Evolutionary conservation across 2,329 filamentous ascomycete species (phyloP), one percentile per base, ranked within the genome.

Genomic region (Sclerotinia borealis): DNA sequence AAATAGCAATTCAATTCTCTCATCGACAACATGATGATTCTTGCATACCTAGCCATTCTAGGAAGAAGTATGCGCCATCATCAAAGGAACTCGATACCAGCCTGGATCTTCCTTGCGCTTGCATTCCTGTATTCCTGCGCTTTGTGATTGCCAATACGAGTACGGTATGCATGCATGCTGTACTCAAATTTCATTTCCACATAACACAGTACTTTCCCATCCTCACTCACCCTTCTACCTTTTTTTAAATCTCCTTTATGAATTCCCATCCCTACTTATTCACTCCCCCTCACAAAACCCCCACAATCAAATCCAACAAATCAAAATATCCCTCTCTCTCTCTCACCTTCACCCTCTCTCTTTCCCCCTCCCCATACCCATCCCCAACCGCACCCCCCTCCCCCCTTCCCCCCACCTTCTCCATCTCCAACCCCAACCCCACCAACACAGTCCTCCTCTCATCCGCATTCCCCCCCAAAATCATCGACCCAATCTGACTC

Each of bases 401-500:
- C 73, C 65, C 78, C 82, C 36, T 77, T 77, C 63, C 88, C 69
- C 0, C 86, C 85, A 2, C 88, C 75, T 8, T 88, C 85, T 2
- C 88, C 75, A 8, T 88, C 37, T 77, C 77, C 63, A 89, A 70
- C 0, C 86, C 86, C 10, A 89, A 76, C 0, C 86, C 86, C 3
- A 89, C 75, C 11, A 89, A 77, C n/a, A 89, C 74, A 2, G 80
- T 86, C 48, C 86, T 79, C 62, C 78, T 79, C 67, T 88, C 84
- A 52, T 86, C 80, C 1, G 91, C 86, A 59, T 90, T 82, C 67
- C 87, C 87, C 65, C 88, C 85, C 22, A 87, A 82, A 64, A 99
- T 83, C 45, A 89, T 85, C 72, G 88, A 96, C 6, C 89, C 95
- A 68, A 98, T 88, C 72, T 97, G 93, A 49, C 91, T 91, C 3